Percentiles rank a stretch among this genome's conserved stretches.
phyloP scores from a whole-genome alignment of 352 stramenopile genomes.

The Aphanomyces astaci region DNA sequence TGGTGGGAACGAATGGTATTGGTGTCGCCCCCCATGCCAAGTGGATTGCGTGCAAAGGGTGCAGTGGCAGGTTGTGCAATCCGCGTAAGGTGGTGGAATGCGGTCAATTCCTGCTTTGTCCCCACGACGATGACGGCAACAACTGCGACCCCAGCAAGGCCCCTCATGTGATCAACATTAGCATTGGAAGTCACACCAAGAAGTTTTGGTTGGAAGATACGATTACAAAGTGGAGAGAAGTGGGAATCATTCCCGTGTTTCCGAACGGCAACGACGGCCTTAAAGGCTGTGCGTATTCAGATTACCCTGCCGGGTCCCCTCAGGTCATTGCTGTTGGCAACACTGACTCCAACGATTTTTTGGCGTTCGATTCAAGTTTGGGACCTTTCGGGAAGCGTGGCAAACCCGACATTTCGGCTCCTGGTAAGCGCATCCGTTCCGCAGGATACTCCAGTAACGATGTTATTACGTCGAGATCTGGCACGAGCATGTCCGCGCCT shows the following conservation, averaged over 20 bases:
- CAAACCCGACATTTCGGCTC: constrained; percentile 30
- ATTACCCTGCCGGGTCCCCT: constrained; percentile 27
- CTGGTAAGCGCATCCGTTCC: constrained; percentile 24
- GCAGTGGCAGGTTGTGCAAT: too few species aligned
- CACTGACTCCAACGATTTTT: constrained; percentile 21
- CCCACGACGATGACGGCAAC: too few species aligned
- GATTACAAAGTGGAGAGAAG: constrained; percentile 29
- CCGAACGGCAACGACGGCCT: constrained; percentile 29
- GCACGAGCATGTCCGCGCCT: constrained; percentile 29
- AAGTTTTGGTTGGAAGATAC: constrained; percentile 23
- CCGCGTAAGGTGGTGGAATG: too few species aligned
- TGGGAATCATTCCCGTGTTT: constrained; percentile 33
- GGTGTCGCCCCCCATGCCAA: too few species aligned
- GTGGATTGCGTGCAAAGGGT: too few species aligned
- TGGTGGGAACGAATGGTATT: too few species aligned
- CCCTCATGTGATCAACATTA: constrained; percentile 34
- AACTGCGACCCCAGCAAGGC: too few species aligned
- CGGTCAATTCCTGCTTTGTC: too few species aligned
- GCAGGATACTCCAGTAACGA: constrained; percentile 30
- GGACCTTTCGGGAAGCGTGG: constrained; percentile 26
- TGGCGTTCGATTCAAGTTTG: constrained; percentile 28
- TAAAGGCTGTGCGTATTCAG: constrained; percentile 24
- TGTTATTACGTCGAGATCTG: constrained; percentile 37
- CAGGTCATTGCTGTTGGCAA: constrained; percentile 30
- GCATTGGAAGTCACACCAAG: constrained; percentile 27